These are phyloP conservation scores for Boechera stricta DNA, from an alignment of 345 rosid species.

Conservation along the genomic window DNA sequence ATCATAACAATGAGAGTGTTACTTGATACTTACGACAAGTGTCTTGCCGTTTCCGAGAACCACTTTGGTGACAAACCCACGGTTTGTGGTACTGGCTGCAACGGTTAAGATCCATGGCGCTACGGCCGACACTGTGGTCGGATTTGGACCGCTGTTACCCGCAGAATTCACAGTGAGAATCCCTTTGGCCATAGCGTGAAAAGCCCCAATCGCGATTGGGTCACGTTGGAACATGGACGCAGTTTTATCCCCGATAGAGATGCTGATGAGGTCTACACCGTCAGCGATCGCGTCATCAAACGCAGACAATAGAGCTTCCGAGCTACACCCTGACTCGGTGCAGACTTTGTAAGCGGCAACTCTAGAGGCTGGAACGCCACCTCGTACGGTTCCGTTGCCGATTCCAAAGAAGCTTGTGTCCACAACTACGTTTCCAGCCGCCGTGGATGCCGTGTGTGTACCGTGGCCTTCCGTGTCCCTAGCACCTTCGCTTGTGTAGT, in stretches of 20 bases:
- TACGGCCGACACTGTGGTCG: not conserved
- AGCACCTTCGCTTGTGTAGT: conserved; percentile 38
- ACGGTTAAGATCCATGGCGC: conserved; percentile 59
- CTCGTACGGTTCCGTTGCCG: conserved; percentile 55
- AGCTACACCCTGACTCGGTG: not conserved
- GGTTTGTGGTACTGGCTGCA: conserved; percentile 57
- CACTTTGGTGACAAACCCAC: conserved; percentile 45
- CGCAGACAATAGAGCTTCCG: conserved; percentile 44
- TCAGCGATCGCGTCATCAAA: conserved; percentile 57
- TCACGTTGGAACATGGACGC: not conserved
- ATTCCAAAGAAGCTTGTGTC: conserved; percentile 51
- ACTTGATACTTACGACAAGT: conserved; percentile 48
- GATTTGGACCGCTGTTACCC: conserved; percentile 47
- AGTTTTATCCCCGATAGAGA: conserved; percentile 8
- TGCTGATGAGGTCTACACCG: conserved; percentile 48
- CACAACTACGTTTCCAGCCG: conserved; percentile 54
- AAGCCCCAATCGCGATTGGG: conserved; percentile 52
- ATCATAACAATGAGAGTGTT: conserved; percentile 11
- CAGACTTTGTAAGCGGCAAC: conserved; percentile 56
- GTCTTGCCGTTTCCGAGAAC: conserved; percentile 53
- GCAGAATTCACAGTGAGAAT: conserved; percentile 50
- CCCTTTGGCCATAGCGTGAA: conserved; percentile 58
- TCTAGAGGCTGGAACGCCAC: conserved; percentile 58
- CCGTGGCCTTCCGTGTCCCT: conserved; percentile 44
- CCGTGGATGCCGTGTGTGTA: conserved; percentile 64